Percentiles rank a stretch among this genome's conserved stretches.
phyloP scores from a whole-genome alignment of 768 basidiomycete genomes.

The Boletus vermiculosoides region DNA sequence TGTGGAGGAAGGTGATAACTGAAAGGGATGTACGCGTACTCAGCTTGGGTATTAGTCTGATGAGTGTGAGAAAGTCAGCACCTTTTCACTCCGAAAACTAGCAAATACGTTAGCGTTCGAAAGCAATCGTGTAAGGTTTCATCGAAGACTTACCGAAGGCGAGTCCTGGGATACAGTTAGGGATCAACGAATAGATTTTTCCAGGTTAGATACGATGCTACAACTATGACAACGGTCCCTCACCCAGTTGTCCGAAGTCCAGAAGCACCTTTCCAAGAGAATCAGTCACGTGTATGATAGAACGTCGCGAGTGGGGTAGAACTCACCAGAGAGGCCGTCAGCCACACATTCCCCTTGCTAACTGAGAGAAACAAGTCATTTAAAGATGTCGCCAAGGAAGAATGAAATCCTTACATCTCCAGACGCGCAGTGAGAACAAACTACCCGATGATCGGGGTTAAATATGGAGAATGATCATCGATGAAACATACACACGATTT shows the following conservation, averaged over 20 bases:
- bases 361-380: conserved; percentile 36
- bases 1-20: conserved; percentile 45
- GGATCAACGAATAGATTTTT: conserved; percentile 2
- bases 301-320: not conserved
- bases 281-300: not conserved
- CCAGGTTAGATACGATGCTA: not conserved
- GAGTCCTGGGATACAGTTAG: conserved; percentile 27
- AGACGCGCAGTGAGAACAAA: conserved; percentile 58
- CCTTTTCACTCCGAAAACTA: conserved; percentile 48
- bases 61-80: conserved; percentile 23
- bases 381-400: not conserved
- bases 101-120: conserved; percentile 4
- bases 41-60: not conserved
- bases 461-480: not conserved
- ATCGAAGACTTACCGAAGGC: conserved; percentile 37
- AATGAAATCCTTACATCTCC: conserved; percentile 49
- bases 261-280: conserved; percentile 40
- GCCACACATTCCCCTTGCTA: conserved; percentile 48
- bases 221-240: conserved; percentile 8
- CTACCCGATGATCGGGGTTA: conserved; percentile 28
- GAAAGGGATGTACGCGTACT: not conserved
- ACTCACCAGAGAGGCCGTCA: conserved; percentile 49
- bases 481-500: conserved; percentile 43
- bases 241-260: conserved; percentile 51
- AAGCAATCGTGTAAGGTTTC: not conserved